phyloP scores from a whole-genome alignment of 176 grass and related monocot genomes.

The Pharus latifolius region DNA sequence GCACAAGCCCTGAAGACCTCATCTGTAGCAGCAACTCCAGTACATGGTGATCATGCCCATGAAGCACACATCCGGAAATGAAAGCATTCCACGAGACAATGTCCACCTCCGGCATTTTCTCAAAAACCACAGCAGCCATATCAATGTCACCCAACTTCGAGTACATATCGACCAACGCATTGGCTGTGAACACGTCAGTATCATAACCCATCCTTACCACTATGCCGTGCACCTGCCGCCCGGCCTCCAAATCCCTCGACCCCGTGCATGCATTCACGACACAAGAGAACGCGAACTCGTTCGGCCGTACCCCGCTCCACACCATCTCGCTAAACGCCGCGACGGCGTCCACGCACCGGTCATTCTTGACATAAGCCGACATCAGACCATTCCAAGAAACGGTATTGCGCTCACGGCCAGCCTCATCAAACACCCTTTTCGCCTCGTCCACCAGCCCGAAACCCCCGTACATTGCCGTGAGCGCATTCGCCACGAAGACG shows the following conservation, averaged over 20 bases:
- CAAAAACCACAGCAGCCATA: constrained; percentile 39
- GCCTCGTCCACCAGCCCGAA: constrained; percentile 43
- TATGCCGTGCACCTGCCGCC: constrained; percentile 47
- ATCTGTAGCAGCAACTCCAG: constrained; percentile 54
- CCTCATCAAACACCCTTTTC: constrained; percentile 52
- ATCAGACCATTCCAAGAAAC: constrained; percentile 80
- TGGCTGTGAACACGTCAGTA: constrained; percentile 48
- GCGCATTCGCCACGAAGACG: constrained; percentile 62
- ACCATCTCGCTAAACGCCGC: constrained; percentile 55
- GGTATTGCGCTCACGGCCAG: constrained; percentile 17
- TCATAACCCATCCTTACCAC: constrained; percentile 46
- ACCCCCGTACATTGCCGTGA: constrained; percentile 59
- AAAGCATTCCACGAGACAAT: constrained; percentile 84
- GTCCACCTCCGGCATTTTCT: constrained; percentile 31
- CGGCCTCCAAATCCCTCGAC: constrained; percentile 30
- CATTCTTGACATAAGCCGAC: constrained; percentile 59
- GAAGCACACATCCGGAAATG: constrained; percentile 66
- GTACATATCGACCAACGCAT: constrained; percentile 72
- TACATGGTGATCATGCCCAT: constrained; percentile 44
- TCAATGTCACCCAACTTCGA: constrained; percentile 46
- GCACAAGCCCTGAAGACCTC: constrained; percentile 47
- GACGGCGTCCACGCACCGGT: constrained; percentile 41
- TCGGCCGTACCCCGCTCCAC: constrained; percentile 30
- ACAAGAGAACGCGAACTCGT: constrained; percentile 66
- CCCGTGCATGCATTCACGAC: constrained; percentile 68